Percentiles rank a stretch among this genome's conserved stretches.
phyloP scores from a whole-genome alignment of 169 alveolate species.

The Eimeria tenella region DNA sequence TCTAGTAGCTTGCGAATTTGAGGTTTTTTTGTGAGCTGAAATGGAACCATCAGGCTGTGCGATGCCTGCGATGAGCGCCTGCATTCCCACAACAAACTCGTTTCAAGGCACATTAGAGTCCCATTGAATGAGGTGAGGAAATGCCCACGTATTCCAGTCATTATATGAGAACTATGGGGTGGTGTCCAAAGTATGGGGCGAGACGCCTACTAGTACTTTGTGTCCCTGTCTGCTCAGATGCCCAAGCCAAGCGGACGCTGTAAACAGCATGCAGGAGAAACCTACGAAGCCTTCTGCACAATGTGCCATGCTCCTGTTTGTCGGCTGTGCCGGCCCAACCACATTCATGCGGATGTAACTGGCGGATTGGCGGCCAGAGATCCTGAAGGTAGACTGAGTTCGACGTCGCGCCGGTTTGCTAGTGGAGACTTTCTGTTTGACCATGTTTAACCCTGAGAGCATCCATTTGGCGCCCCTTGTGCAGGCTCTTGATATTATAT shows the following conservation, averaged over 20 bases:
- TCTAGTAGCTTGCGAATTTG: not conserved
- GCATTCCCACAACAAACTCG: conserved; percentile 92
- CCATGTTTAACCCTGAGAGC: too few species aligned
- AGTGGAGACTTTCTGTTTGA: too few species aligned
- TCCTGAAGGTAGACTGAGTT: not conserved
- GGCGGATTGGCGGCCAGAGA: not conserved
- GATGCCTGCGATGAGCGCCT: conserved; percentile 89
- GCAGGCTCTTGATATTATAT: too few species aligned
- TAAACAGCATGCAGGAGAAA: conserved; percentile 86
- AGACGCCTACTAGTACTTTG: too few species aligned
- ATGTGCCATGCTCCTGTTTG: conserved; percentile 89
- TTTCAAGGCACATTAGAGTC: conserved; percentile 91
- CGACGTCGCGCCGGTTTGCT: too few species aligned
- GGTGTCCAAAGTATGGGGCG: too few species aligned
- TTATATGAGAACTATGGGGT: not conserved
- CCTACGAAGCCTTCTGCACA: conserved; percentile 86
- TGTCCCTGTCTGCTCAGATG: conserved; percentile 81
- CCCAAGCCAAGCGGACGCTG: conserved; percentile 88
- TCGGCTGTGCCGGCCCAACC: conserved; percentile 88
- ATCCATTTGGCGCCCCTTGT: too few species aligned
- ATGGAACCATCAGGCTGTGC: conserved; percentile 84
- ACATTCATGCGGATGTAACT: conserved; percentile 81
- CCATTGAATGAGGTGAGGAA: conserved; percentile 89
- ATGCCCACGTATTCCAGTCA: not conserved
- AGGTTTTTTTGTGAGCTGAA: not conserved